These are phyloP conservation scores for Paragyromitra xinjiangensis DNA, from an alignment of 495 filamentous ascomycete species.

Conservation along the genomic window DNA sequence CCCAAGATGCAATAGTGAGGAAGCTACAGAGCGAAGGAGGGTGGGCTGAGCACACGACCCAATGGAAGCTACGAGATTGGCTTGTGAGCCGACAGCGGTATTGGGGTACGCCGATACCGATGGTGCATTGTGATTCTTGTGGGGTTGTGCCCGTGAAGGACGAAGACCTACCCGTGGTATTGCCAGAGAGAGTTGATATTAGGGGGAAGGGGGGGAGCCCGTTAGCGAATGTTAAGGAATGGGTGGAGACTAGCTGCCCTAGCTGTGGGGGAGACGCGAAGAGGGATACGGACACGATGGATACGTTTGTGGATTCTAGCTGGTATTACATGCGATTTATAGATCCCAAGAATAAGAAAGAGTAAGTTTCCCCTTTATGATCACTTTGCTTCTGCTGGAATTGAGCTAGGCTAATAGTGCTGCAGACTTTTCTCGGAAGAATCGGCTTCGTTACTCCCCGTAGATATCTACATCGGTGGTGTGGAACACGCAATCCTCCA, in stretches of 20 bases:
- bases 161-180: slow-evolving; percentile 75
- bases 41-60: slow-evolving; percentile 32
- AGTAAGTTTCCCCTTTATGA: not conserved
- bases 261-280: slow-evolving; percentile 74
- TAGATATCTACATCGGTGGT: slow-evolving; percentile 86
- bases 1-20: slow-evolving; percentile 68
- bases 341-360: slow-evolving; percentile 70
- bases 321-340: slow-evolving; percentile 89
- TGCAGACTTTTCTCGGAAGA: slow-evolving; percentile 67
- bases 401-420: slow-evolving; percentile 15
- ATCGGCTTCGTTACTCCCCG: slow-evolving; percentile 68
- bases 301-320: slow-evolving; percentile 92
- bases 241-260: slow-evolving; percentile 79
- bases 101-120: slow-evolving; percentile 90
- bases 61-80: slow-evolving; percentile 76
- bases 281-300: slow-evolving; percentile 93
- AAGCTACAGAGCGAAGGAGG: slow-evolving; percentile 61
- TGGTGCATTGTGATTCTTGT: slow-evolving; percentile 81
- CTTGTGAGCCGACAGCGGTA: slow-evolving; percentile 87
- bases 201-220: slow-evolving; percentile 78
- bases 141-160: slow-evolving; percentile 81
- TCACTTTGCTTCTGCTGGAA: not conserved
- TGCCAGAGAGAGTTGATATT: slow-evolving; percentile 73
- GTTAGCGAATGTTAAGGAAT: slow-evolving; percentile 73
- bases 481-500: slow-evolving; percentile 92